Percentiles rank a stretch among this genome's conserved stretches.
Conservation (phyloP, 208 protist genomes). For the Wallacemonas rigidus region DNA sequence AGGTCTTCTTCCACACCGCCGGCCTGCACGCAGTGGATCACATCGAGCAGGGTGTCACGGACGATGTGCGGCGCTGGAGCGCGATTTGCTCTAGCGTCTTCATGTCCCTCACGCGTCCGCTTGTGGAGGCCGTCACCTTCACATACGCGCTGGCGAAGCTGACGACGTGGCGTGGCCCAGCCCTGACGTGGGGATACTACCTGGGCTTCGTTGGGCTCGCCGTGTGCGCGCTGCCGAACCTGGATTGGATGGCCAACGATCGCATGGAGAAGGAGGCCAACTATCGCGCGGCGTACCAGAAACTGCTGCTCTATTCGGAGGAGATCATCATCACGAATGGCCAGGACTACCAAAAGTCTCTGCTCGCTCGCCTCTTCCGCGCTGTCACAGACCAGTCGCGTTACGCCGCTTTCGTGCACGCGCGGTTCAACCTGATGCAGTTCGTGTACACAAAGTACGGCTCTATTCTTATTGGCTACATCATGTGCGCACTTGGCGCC, state of each 20-base stretch:
- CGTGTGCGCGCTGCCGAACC: conserved; percentile 34
- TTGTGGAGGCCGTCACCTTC: conserved; percentile 62
- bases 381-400: conserved; percentile 47
- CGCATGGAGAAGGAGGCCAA: conserved; percentile 46
- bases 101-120: conserved; percentile 47
- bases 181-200: conserved; percentile 50
- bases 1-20: conserved; percentile 72
- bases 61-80: conserved; percentile 61
- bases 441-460: conserved; percentile 57
- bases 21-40: conserved; percentile 47
- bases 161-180: conserved; percentile 29
- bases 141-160: conserved; percentile 34
- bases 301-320: conserved; percentile 51
- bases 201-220: conserved; percentile 32
- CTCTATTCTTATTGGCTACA: conserved; percentile 50
- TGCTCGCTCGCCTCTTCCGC: conserved; percentile 45
- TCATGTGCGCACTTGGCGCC: conserved; percentile 35
- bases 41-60: conserved; percentile 71
- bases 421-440: conserved; percentile 55
- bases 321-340: conserved; percentile 63
- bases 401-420: conserved; percentile 54
- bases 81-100: conserved; percentile 31
- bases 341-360: conserved; percentile 32
- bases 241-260: conserved; percentile 50
- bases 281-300: conserved; percentile 52